Percentiles rank a stretch among this genome's conserved stretches.
Conservation (phyloP, 1,139 yeast species). For the Hansenula lynferdii region DNA sequence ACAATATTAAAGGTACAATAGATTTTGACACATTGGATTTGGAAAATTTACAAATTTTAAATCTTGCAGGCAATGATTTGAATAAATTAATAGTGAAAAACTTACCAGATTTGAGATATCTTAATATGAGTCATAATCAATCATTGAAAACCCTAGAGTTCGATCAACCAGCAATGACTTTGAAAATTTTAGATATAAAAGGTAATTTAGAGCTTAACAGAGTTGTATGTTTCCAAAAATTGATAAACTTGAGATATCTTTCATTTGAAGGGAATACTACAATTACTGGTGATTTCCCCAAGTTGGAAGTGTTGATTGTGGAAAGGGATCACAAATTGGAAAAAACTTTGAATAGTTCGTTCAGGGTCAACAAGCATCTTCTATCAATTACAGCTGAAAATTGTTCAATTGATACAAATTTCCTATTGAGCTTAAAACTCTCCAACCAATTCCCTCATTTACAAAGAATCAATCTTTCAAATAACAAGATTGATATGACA, state of each 20-base stretch:
- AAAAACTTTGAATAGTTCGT: background rate
- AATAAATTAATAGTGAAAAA: constrained; percentile 3
- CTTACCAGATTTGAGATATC: constrained; percentile 3
- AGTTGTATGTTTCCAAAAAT: constrained; percentile 1
- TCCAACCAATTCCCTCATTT: background rate
- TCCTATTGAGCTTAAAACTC: background rate
- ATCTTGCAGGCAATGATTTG: constrained; percentile 13
- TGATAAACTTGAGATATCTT: constrained; percentile 2
- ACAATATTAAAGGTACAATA: constrained; percentile 10
- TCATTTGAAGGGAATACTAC: constrained; percentile 7
- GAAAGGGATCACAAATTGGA: background rate
- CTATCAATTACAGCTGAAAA: background rate
- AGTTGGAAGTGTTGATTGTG: constrained; percentile 6
- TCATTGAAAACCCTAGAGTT: constrained; percentile 3
- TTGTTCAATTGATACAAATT: background rate
- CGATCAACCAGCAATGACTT: background rate
- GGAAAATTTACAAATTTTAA: constrained; percentile 7
- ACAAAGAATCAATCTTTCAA: background rate
- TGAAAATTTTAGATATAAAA: constrained; percentile 7
- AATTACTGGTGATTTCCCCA: constrained; percentile 8
- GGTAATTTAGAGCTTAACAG: constrained; percentile 3
- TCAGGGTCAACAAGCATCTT: background rate
- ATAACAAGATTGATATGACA: background rate
- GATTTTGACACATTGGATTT: constrained; percentile 10
- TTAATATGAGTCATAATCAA: constrained; percentile 9